Evolutionary conservation across 2,329 filamentous ascomycete genomes (phyloP).

Genomic region (Calycina marina): DNA sequence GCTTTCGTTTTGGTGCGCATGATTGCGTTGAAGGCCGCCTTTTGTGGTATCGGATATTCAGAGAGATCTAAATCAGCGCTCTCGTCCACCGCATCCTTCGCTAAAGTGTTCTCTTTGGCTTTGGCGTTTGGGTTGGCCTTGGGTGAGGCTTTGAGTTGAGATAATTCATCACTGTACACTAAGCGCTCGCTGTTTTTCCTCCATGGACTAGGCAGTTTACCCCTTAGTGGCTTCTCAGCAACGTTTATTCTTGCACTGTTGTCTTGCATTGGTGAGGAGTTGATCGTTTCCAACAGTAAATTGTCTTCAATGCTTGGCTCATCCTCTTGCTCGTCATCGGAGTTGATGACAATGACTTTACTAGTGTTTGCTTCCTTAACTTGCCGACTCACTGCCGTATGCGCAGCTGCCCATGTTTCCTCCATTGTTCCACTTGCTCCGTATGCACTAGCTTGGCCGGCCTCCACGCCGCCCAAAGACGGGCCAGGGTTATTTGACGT

Average conservation of each 20-base stretch:
- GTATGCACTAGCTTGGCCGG: neutral
- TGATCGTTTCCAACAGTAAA: slow-evolving; percentile 20
- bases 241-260: slow-evolving; percentile 5
- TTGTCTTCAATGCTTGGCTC: slow-evolving; percentile 16
- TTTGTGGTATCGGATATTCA: slow-evolving; percentile 19
- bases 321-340: slow-evolving; percentile 9
- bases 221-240: slow-evolving; percentile 16
- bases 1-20: slow-evolving; percentile 10
- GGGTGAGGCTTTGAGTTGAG: slow-evolving; percentile 10
- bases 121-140: too few species aligned
- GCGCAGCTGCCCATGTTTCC: slow-evolving; percentile 14
- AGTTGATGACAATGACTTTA: slow-evolving; percentile 17
- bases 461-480: neutral
- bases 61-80: slow-evolving; percentile 12
- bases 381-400: slow-evolving; percentile 15
- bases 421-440: slow-evolving; percentile 5
- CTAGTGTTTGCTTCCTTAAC: slow-evolving; percentile 9
- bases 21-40: slow-evolving; percentile 20
- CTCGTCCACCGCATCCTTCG: slow-evolving; percentile 3
- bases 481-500: neutral
- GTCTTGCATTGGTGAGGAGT: slow-evolving; percentile 15
- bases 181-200: slow-evolving; percentile 20
- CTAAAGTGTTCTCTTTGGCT: slow-evolving; percentile 1
- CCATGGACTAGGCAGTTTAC: slow-evolving; percentile 22
- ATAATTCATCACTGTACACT: slow-evolving; percentile 20